These are phyloP conservation scores for Syzygium jambos DNA, from an alignment of 345 rosid genomes.

Conservation along the genomic window DNA sequence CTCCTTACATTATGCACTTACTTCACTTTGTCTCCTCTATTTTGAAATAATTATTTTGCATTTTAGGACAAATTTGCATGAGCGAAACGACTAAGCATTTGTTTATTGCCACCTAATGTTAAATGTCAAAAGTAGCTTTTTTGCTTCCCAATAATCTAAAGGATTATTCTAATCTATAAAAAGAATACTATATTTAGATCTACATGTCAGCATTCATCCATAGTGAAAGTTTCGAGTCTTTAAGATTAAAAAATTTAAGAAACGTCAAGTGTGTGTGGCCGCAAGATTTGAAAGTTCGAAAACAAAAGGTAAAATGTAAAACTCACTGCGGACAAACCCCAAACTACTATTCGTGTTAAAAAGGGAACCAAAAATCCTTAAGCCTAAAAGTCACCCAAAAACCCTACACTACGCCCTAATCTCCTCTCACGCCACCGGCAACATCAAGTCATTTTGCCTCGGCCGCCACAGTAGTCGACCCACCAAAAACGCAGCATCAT, in stretches of 20 bases:
- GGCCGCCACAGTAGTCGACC: background rate
- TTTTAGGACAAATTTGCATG: background rate
- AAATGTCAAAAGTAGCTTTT: background rate
- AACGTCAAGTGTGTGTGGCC: background rate
- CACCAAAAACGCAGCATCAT: background rate
- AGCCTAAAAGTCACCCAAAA: background rate
- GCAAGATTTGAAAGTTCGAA: background rate
- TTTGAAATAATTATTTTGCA: background rate
- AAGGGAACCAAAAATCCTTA: background rate
- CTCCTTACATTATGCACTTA: background rate
- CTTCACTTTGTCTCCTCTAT: background rate
- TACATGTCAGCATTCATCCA: background rate
- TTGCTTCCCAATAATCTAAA: background rate
- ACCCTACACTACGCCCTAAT: background rate
- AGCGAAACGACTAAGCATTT: background rate
- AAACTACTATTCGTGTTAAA: background rate
- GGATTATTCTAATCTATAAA: background rate
- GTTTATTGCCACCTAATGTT: background rate
- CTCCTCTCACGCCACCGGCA: background rate
- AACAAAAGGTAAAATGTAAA: background rate
- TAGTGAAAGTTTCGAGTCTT: background rate
- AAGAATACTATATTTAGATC: background rate
- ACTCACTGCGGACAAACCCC: background rate
- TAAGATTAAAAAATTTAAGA: background rate
- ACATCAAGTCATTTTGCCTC: background rate